Evolutionary conservation across 2,329 filamentous ascomycete species (phyloP).

Genomic region (Polytolypa hystricis): DNA sequence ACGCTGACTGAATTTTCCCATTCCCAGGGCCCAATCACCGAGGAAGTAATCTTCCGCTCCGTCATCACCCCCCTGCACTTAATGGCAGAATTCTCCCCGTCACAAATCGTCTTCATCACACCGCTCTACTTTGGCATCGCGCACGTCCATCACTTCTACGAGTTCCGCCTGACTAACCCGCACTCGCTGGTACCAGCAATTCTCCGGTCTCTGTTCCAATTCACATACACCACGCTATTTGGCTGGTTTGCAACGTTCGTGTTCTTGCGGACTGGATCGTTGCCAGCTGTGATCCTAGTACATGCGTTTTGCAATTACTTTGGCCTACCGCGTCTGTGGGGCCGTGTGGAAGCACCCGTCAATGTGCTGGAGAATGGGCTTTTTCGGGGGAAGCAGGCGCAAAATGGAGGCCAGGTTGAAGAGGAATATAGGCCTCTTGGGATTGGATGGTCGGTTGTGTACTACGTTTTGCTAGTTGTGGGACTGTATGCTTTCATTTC

Average conservation of each 20-base stretch:
- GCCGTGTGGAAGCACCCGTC: conserved; percentile 50
- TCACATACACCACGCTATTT: conserved; percentile 84
- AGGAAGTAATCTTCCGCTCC: conserved; percentile 88
- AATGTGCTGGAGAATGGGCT: conserved; percentile 24
- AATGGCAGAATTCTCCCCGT: conserved; percentile 48
- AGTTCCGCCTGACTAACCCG: conserved; percentile 74
- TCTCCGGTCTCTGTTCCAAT: conserved; percentile 66
- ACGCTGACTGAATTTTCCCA: conserved; percentile 3
- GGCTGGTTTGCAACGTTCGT: conserved; percentile 88
- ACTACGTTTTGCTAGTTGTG: conserved; percentile 64
- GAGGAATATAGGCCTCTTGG: conserved; percentile 24
- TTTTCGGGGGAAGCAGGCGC: conserved; percentile 33
- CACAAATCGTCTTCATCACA: conserved; percentile 62
- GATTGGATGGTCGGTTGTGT: conserved; percentile 59
- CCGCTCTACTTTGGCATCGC: conserved; percentile 87
- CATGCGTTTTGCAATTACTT: conserved; percentile 90
- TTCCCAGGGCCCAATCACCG: conserved; percentile 66
- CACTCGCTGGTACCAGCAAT: conserved; percentile 52
- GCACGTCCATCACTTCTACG: conserved; percentile 92
- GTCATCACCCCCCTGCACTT: conserved; percentile 75
- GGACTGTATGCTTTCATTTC: conserved; percentile 64
- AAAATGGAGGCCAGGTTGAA: conserved; percentile 15
- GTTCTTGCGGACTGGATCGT: conserved; percentile 71
- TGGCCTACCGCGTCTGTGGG: conserved; percentile 80
- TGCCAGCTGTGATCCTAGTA: conserved; percentile 62